Base-by-base conservation (phyloP, 352 stramenopile genomes). In the Phytophthora ramorum region DNA sequence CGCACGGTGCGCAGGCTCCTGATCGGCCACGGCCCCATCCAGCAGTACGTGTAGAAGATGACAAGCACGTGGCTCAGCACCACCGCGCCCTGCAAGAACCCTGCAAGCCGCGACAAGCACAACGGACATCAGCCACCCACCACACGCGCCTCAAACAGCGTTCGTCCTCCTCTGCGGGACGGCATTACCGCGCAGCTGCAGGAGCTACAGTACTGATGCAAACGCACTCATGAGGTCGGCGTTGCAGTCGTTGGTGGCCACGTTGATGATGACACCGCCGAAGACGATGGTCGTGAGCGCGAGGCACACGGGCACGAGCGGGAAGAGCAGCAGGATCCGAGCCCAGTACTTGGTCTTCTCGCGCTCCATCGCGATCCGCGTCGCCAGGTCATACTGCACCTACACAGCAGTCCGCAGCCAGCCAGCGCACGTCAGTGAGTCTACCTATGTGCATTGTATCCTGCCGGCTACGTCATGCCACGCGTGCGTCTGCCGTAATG, bases 331-430 rank as follows among this genome's bases (percentile, higher is more conserved):
- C 45, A 91, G 61, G 19, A 92, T 71, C 16, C 73, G 66, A 2
- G 81, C 80, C 81, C 84, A 91, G 51, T 92, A 91, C 61, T 88
- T 90, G 65, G 70, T 87, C 64, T 84, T 89, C 62, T 89, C 79
- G 34, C 73, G 78, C 66, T 87, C 81, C 16, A 72, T 68, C 12
- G 63, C 66, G 66, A 90, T 84, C 35, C 78, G 75, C 40, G 76
- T 71, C 24, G 65, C 70, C n/a, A 90, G 70, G 28, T 85, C 81
- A 71, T 81, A 69, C 19, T 70, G 61, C 32, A 60, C 49, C 78
- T 87, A 57, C 47, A 58, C n/a, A n/a, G n/a, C n/a, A n/a, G n/a
- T n/a, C n/a, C n/a, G n/a, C 22, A 22, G 46, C 47, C 14, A 53
- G n/a, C 40, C 28, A 61, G 26, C 51, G 22, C 35, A 58, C 32